These are phyloP conservation scores for Kluyveromyces starmeri DNA, from an alignment of 805 yeast species.

Conservation along the genomic window DNA sequence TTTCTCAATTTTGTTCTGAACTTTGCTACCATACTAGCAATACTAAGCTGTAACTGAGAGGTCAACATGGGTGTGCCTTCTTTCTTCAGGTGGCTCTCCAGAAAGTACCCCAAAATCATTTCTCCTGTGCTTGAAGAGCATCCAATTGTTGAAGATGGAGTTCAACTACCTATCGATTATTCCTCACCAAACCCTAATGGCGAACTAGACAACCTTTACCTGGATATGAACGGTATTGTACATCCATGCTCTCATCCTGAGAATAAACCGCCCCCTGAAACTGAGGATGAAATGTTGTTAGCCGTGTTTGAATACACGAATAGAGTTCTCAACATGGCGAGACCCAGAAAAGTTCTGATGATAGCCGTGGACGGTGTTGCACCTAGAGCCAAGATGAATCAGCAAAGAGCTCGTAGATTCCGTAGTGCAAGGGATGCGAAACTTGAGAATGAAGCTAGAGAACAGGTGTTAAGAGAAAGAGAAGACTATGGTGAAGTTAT, in stretches of 20 bases:
- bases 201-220: constrained; percentile 83
- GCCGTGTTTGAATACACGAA: constrained; percentile 92
- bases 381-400: constrained; percentile 97
- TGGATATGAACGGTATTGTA: constrained; percentile 98
- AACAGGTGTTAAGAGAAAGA: constrained; percentile 31
- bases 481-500: constrained; percentile 49
- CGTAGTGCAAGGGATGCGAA: constrained; percentile 86
- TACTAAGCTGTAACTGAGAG: neutral
- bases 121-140: constrained; percentile 81
- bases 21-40: too few species aligned
- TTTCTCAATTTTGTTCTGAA: too few species aligned
- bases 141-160: constrained; percentile 48
- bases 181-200: constrained; percentile 85
- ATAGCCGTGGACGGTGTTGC: constrained; percentile 99
- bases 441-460: constrained; percentile 63
- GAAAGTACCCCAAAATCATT: constrained; percentile 88
- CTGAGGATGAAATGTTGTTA: constrained; percentile 93
- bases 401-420: constrained; percentile 89
- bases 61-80: constrained; percentile 92
- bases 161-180: constrained; percentile 56
- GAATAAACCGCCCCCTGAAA: constrained; percentile 89
- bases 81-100: constrained; percentile 89
- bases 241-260: constrained; percentile 99
- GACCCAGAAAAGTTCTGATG: constrained; percentile 86
- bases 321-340: constrained; percentile 83